These are phyloP conservation scores for Xerocomellus chrysenteron DNA, from an alignment of 768 basidiomycete species.

Conservation along the genomic window DNA sequence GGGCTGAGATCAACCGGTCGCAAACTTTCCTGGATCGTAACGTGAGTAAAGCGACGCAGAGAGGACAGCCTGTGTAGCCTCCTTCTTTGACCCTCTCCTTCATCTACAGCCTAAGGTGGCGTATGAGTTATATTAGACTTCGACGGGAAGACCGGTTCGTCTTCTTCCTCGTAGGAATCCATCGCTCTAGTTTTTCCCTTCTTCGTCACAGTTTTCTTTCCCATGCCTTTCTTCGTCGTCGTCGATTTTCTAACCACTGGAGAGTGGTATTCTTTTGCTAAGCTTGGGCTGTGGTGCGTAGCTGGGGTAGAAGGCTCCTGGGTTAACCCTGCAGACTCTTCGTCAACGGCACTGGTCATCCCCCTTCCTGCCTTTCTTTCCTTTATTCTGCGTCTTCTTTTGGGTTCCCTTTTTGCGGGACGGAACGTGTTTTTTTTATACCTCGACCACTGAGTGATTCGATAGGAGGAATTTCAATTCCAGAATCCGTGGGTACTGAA, in stretches of 20 bases:
- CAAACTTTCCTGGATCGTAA: constrained; percentile 14
- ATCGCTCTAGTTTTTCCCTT: constrained; percentile 33
- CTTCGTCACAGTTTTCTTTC: constrained; percentile 7
- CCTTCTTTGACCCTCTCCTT: constrained; percentile 8
- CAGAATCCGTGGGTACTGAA: constrained; percentile 24
- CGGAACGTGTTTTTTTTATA: constrained; percentile 10
- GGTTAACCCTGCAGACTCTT: background rate
- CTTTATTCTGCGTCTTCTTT: constrained; percentile 18
- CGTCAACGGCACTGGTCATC: constrained; percentile 9
- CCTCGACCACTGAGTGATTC: constrained; percentile 3
- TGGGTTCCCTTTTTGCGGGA: constrained; percentile 25
- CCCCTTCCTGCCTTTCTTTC: constrained; percentile 31
- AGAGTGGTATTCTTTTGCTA: background rate
- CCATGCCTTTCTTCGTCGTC: constrained; percentile 24
- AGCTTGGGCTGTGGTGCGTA: constrained; percentile 1
- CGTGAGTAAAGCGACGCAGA: background rate
- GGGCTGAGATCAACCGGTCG: constrained; percentile 3
- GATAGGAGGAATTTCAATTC: constrained; percentile 26
- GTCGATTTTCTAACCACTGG: background rate
- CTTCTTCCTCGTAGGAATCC: constrained; percentile 29
- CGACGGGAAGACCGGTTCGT: constrained; percentile 3
- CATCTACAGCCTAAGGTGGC: background rate
- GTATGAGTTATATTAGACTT: background rate
- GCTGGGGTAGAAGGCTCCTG: constrained; percentile 1
- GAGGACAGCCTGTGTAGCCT: constrained; percentile 9